Conservation (phyloP, 2,329 filamentous ascomycete genomes). For the Cladobotryum mycophilum region DNA sequence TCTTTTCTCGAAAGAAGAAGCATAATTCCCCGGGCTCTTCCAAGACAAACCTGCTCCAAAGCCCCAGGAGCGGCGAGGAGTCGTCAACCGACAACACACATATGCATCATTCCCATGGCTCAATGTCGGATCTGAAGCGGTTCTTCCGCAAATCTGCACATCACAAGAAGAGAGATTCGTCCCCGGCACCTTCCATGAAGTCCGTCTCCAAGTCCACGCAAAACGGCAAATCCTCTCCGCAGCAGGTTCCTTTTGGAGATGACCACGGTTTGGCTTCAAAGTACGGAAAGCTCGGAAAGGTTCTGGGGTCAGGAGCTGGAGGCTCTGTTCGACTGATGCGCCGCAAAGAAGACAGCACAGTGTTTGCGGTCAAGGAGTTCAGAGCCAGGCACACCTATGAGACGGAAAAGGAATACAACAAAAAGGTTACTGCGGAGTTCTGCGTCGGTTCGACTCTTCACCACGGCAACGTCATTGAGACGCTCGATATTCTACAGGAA, state of each 20-base stretch:
- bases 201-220: constrained; percentile 35
- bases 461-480: constrained; percentile 97
- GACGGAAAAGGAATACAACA: constrained; percentile 90
- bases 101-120: constrained; percentile 50
- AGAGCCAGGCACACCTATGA: constrained; percentile 87
- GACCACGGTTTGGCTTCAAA: constrained; percentile 86
- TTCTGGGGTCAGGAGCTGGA: constrained; percentile 87
- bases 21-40: constrained; percentile 50
- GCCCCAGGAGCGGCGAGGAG: constrained; percentile 13
- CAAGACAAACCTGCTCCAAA: constrained; percentile 39
- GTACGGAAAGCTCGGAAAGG: constrained; percentile 92
- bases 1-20: constrained; percentile 72
- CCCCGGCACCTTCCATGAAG: constrained; percentile 52
- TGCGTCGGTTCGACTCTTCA: constrained; percentile 96
- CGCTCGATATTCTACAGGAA: constrained; percentile 91
- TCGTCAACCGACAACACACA: constrained; percentile 13
- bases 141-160: constrained; percentile 79
- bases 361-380: constrained; percentile 98
- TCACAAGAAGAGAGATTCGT: constrained; percentile 63
- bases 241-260: constrained; percentile 82
- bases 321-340: constrained; percentile 94
- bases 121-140: constrained; percentile 92
- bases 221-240: constrained; percentile 33
- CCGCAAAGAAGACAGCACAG: constrained; percentile 82
- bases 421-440: constrained; percentile 97